phyloP scores from a whole-genome alignment of 495 filamentous ascomycete species.

The Penicillium fimorum region DNA sequence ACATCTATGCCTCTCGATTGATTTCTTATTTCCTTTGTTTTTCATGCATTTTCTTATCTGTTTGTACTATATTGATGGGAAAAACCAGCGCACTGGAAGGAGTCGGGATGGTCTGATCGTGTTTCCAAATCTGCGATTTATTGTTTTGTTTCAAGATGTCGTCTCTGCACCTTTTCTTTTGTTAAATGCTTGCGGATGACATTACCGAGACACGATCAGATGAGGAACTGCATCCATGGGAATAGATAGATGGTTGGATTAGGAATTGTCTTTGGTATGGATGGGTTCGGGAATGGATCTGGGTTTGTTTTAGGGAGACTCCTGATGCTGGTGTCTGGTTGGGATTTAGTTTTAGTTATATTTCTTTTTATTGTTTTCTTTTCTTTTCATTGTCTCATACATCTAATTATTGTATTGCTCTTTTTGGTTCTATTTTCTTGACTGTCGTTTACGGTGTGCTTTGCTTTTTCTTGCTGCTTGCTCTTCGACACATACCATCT shows the following conservation, averaged over 20 bases:
- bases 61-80: slow-evolving; percentile 32
- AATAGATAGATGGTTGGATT: slow-evolving; percentile 31
- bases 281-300: slow-evolving; percentile 18
- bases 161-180: slow-evolving; percentile 23
- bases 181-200: slow-evolving; percentile 28
- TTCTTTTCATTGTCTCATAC: slow-evolving; percentile 7
- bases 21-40: slow-evolving; percentile 20
- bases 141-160: slow-evolving; percentile 21
- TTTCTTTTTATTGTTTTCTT: slow-evolving; percentile 1
- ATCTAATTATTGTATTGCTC: slow-evolving; percentile 21
- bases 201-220: slow-evolving; percentile 36
- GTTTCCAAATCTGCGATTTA: slow-evolving; percentile 11
- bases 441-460: background rate
- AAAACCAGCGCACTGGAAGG: slow-evolving; percentile 32
- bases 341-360: slow-evolving; percentile 20
- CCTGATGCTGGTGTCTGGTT: slow-evolving; percentile 24
- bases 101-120: slow-evolving; percentile 35
- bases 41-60: slow-evolving; percentile 25
- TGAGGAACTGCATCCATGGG: slow-evolving; percentile 27
- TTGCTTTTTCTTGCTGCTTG: background rate
- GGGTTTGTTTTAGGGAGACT: slow-evolving; percentile 20
- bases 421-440: background rate
- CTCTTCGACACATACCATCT: background rate
- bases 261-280: slow-evolving; percentile 25
- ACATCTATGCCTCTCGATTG: slow-evolving; percentile 12